Evolutionary conservation across 1,284 basidiomycete genomes (phyloP), one percentile per base, ranked within the genome.

Genomic region (Boletellus deceptivus): DNA sequence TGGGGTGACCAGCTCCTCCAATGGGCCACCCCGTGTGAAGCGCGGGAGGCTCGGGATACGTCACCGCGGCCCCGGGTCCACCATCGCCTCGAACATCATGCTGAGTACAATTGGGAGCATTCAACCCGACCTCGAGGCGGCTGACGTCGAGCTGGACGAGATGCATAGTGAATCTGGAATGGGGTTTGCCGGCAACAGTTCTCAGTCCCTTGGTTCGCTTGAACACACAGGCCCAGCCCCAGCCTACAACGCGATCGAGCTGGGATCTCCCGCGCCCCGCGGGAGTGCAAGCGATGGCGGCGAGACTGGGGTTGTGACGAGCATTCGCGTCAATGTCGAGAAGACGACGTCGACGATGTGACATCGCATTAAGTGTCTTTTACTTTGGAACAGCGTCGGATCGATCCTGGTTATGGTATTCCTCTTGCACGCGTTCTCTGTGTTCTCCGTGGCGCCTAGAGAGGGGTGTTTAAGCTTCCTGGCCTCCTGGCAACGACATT

Each of bases 21-120:
- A 53, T 72, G 78, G 47, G 58, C 72, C 72, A 40, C 72, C 75
- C 25, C 70, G 64, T 55, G 56, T 52, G 47, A 58, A 63, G 17
- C 67, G 63, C 8, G 58, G 63, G 43, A 66, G 58, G 8, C 61
- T 64, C 24, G 71, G 70, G 40, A 64, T 73, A 72, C 44, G 73
- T 67, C 52, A 68, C 65, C 53, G 68, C 63, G 57, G 62, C 13
- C 56, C 67, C 4, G 66, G 59, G 14, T 70, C 64, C 4, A 75
- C 76, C 35, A 77, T 75, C 25, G 72, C 80, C 62, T 79, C 83
- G 41, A 84, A 84, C 46, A 75, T 87, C 37, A 73, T 88, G 54
- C 73, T 88, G 48, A 86, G 82, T 52, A 86, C 84, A 9, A 73
- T 87, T 40, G 83, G 83, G 33, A 85, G 78, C 61, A 79, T 86